Base-by-base conservation (phyloP, 441 rosid genomes). In the Populus trichocarpa region DNA sequence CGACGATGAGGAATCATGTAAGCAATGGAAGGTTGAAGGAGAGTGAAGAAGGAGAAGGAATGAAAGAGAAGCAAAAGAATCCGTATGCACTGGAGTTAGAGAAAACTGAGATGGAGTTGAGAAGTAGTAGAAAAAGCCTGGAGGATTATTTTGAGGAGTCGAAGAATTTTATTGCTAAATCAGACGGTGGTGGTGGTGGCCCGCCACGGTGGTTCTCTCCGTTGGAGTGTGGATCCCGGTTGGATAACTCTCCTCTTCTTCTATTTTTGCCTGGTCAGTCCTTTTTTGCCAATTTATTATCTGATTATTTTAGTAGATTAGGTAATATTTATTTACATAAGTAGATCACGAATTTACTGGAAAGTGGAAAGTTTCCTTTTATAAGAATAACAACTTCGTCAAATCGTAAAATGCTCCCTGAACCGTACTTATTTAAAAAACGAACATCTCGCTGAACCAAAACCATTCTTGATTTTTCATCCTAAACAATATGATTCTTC, bases 191-290 rank as follows among this genome's bases (percentile, higher is more conserved):
- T 10, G 87, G 91, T 22, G 53, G 67, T 1, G 81, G 82, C 28
- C 93, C 92, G 38, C 90, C 93, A 42, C 92, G 97, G 71, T 93
- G 99, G 97, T 93, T 93, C 85, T 89, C 96, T 78, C 99, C 97
- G 70, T 67, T 88, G 59, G 93, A 89, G 73, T 88, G 89, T 78
- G 85, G 88, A 67, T 80, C 86, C 40, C 87, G 67, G 46, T 35
- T 82, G 69, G 80, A 83, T 14, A 83, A 89, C 18, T 86, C 93
- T 35, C 98, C 98, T 13, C 79, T 92, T 69, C 96, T 94, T 64
- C 92, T 94, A 20, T 90, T 82, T 83, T 84, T 90, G 77, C 93
- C 97, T 26, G 97, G 96, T 87, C 69, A 74, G 75, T 71, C 23
- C n/a, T 69, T 69, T 69, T 57, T 59, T 6, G 68, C 4, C 46